A percentile compares a stretch with the other conserved stretches of the same genome.
phyloP scores from a whole-genome alignment of 2,329 filamentous ascomycete genomes.

The Colletotrichum destructivum region DNA sequence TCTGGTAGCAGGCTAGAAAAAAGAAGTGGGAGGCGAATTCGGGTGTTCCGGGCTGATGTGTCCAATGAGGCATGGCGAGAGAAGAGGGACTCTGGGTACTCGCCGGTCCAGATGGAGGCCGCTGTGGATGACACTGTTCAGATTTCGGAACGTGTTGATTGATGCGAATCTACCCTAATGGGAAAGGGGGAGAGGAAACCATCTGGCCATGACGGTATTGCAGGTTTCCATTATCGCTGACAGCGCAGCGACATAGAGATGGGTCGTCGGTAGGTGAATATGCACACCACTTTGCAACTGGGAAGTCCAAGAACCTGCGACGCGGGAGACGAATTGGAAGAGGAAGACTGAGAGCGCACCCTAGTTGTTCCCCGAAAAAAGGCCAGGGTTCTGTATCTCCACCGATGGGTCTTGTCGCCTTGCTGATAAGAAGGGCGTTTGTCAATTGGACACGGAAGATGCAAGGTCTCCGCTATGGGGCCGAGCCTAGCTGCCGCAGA shows the following conservation, averaged over 20 bases:
- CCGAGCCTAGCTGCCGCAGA: conserved; percentile 25
- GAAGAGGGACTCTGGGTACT: conserved; percentile 8
- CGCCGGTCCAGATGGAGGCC: conserved; percentile 19
- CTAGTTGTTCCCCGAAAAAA: background rate
- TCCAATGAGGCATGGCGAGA: conserved; percentile 21
- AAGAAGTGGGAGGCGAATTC: conserved; percentile 28
- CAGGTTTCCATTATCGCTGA: background rate
- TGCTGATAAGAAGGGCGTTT: conserved; percentile 22
- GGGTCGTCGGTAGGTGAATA: conserved; percentile 14
- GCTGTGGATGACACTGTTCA: conserved; percentile 16
- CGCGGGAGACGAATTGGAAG: conserved; percentile 9
- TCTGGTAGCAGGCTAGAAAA: conserved; percentile 33
- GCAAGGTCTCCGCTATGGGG: conserved; percentile 26
- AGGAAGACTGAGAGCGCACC: background rate
- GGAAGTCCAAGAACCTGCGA: conserved; percentile 28
- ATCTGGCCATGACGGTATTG: background rate
- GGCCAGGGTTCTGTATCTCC: too few species aligned
- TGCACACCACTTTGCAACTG: conserved; percentile 8
- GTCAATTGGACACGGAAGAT: conserved; percentile 11
- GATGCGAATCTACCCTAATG: background rate
- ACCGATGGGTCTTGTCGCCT: conserved; percentile 25
- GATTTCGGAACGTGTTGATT: conserved; percentile 3
- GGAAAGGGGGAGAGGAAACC: background rate
- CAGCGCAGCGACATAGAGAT: conserved; percentile 3
- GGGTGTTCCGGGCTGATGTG: conserved; percentile 23